Conservation (phyloP, 2,329 filamentous ascomycete genomes). For the Aspergillus bombycis region DNA sequence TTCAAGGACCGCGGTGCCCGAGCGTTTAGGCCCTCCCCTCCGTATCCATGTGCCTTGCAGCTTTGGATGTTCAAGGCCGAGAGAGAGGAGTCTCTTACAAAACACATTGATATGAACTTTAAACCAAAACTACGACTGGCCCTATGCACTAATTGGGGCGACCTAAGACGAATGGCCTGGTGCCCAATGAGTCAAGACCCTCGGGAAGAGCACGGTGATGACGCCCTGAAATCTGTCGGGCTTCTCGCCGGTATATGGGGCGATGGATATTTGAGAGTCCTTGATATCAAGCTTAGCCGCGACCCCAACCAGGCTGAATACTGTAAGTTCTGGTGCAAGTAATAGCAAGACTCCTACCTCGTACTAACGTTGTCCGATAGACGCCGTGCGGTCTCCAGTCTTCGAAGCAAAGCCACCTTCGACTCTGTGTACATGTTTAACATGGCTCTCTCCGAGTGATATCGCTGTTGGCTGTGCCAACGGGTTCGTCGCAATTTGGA, state of each 20-base stretch:
- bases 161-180: constrained; percentile 59
- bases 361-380: constrained; percentile 22
- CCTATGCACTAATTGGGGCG: constrained; percentile 62
- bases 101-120: constrained; percentile 46
- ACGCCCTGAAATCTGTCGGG: constrained; percentile 45
- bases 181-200: constrained; percentile 50
- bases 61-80: constrained; percentile 60
- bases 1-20: constrained; percentile 43
- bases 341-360: too few species aligned
- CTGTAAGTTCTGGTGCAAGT: constrained; percentile 26
- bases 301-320: constrained; percentile 35
- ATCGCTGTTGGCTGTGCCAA: constrained; percentile 60
- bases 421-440: constrained; percentile 58
- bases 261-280: constrained; percentile 60
- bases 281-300: constrained; percentile 51
- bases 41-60: constrained; percentile 57
- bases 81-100: constrained; percentile 31
- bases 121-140: constrained; percentile 53
- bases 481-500: constrained; percentile 60
- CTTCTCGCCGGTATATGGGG: constrained; percentile 60
- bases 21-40: constrained; percentile 54
- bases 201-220: constrained; percentile 34
- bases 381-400: constrained; percentile 51
- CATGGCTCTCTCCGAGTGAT: constrained; percentile 60
- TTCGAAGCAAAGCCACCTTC: constrained; percentile 55